Conservation (phyloP, 352 stramenopile species). For the Plasmopara viticola region DNA sequence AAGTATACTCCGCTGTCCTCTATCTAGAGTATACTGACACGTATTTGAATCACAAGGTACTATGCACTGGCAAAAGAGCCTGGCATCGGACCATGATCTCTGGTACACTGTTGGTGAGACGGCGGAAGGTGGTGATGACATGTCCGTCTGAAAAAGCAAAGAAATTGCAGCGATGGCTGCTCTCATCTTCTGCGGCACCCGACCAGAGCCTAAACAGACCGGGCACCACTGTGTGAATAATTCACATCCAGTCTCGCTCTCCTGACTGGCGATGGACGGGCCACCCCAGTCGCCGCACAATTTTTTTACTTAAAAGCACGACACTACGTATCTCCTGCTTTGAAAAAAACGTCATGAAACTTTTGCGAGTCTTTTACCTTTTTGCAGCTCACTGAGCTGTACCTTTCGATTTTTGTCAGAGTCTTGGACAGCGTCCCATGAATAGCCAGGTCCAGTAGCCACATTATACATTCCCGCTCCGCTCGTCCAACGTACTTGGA, state of each 20-base stretch:
- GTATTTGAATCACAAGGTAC: no score
- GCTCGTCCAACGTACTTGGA: slow-evolving; percentile 22
- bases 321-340: background rate
- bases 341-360: background rate
- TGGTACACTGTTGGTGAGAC: no score
- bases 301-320: background rate
- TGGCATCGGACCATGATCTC: no score
- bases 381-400: background rate
- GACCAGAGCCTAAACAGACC: slow-evolving; percentile 22
- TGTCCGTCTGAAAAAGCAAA: slow-evolving; percentile 20
- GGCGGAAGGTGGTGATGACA: background rate
- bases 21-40: no score
- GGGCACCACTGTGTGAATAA: slow-evolving; percentile 20
- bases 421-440: background rate
- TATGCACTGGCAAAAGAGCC: no score
- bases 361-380: background rate
- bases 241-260: slow-evolving; percentile 30
- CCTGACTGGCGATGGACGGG: slow-evolving; percentile 26
- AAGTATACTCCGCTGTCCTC: no score
- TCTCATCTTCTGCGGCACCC: slow-evolving; percentile 32
- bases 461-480: slow-evolving; percentile 12
- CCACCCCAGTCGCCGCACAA: slow-evolving; percentile 7
- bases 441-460: background rate
- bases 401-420: background rate
- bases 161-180: slow-evolving; percentile 32